Evolutionary conservation across 1,284 basidiomycete genomes (phyloP).

Genomic region (Flammula alnicola): DNA sequence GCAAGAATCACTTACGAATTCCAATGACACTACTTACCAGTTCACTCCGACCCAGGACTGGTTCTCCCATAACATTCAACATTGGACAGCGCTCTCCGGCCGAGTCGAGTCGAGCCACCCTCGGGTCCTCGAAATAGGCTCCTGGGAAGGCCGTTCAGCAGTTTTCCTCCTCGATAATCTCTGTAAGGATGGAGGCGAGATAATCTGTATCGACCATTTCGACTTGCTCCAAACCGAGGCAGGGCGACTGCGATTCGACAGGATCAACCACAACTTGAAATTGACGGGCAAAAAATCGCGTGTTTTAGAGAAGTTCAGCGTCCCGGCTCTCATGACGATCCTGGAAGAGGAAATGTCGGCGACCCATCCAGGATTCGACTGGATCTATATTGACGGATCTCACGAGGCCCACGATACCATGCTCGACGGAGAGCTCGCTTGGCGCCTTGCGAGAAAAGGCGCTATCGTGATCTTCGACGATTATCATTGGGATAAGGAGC

Average conservation of each 20-base stretch:
- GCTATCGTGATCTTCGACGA: conserved; percentile 63
- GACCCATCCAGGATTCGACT: conserved; percentile 52
- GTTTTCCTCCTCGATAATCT: conserved; percentile 55
- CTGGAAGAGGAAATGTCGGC: conserved; percentile 49
- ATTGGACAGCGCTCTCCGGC: conserved; percentile 47
- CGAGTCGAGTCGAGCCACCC: conserved; percentile 41
- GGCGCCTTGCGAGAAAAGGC: conserved; percentile 55
- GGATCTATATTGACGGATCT: conserved; percentile 63
- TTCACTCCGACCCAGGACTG: conserved; percentile 62
- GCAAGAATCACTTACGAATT: too few species aligned
- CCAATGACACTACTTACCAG: too few species aligned
- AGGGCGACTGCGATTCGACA: conserved; percentile 49
- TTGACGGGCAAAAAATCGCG: conserved; percentile 48
- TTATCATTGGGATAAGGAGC: conserved; percentile 57
- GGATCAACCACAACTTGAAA: conserved; percentile 51
- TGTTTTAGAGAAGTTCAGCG: conserved; percentile 56
- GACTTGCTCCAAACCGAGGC: conserved; percentile 55
- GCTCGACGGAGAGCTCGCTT: conserved; percentile 61
- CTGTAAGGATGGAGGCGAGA: conserved; percentile 45
- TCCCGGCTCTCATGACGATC: conserved; percentile 53
- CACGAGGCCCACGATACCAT: conserved; percentile 64
- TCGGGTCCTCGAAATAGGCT: conserved; percentile 61
- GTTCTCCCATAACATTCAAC: conserved; percentile 51
- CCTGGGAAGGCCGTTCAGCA: conserved; percentile 66
- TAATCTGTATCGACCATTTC: conserved; percentile 64